These are phyloP conservation scores for Jaltomata sinuosa DNA, from an alignment of 257 asterid genomes.

Conservation along the genomic window DNA sequence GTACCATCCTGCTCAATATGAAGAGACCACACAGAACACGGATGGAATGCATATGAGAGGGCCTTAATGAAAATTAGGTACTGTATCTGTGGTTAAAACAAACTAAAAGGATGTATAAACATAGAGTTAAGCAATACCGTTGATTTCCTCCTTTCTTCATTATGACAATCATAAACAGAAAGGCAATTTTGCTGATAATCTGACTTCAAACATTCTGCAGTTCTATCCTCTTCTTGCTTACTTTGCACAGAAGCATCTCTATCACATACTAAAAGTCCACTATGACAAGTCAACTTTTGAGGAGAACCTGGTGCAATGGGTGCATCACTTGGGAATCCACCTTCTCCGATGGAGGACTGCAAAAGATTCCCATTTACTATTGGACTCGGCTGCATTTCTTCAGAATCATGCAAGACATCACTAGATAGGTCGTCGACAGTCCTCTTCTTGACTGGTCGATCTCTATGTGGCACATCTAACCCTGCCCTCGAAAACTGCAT, in stretches of 20 bases:
- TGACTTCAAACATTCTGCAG: conserved; percentile 13
- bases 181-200: conserved; percentile 13
- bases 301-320: conserved; percentile 7
- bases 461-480: conserved; percentile 39
- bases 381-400: conserved; percentile 9
- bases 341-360: conserved; percentile 14
- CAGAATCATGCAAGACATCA: conserved; percentile 18
- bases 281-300: conserved; percentile 9
- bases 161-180: conserved; percentile 5
- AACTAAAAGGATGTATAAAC: background rate
- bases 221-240: conserved; percentile 18
- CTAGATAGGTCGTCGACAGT: conserved; percentile 5
- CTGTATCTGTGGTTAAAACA: background rate
- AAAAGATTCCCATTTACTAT: background rate
- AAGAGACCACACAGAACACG: background rate
- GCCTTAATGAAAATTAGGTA: background rate
- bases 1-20: conserved; percentile 26
- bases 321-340: conserved; percentile 2
- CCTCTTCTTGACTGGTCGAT: conserved; percentile 45
- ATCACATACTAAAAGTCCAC: conserved; percentile 7
- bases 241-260: conserved; percentile 15
- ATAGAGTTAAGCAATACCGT: conserved; percentile 23
- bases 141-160: conserved; percentile 14
- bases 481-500: conserved; percentile 63
- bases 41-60: background rate